Conservation (phyloP, 768 basidiomycete genomes). For the Boletus pseudopeckii region DNA sequence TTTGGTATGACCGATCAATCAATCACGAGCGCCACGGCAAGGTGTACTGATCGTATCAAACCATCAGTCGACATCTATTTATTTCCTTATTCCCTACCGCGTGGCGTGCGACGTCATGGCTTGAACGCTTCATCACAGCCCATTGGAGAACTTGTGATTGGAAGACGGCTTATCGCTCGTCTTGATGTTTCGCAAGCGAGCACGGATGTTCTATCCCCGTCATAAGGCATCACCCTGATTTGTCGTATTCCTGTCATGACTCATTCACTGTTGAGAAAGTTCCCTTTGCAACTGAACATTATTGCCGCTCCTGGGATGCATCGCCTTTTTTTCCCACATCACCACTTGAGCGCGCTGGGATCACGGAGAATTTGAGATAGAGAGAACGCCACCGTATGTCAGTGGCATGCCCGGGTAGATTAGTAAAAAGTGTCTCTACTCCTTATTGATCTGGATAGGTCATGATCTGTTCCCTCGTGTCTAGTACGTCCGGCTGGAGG, state of each 20-base stretch:
- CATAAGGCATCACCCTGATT: too few species aligned
- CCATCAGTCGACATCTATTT: too few species aligned
- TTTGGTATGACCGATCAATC: not conserved
- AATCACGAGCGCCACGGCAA: not conserved
- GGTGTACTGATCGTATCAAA: not conserved
- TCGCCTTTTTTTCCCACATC: not conserved
- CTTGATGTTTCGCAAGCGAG: not conserved
- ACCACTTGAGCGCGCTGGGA: too few species aligned
- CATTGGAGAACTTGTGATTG: too few species aligned
- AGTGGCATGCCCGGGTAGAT: not conserved
- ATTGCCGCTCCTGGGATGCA: not conserved
- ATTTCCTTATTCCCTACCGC: too few species aligned
- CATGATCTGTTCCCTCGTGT: not conserved
- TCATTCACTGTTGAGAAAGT: too few species aligned
- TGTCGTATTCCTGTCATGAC: not conserved
- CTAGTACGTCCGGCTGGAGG: not conserved
- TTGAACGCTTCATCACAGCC: too few species aligned
- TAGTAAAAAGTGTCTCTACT: not conserved
- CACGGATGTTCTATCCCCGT: not conserved
- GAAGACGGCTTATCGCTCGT: too few species aligned
- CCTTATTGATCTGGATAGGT: not conserved
- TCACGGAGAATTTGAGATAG: not conserved
- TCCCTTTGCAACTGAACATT: too few species aligned
- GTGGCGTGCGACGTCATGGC: too few species aligned
- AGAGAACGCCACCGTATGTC: not conserved